These are phyloP conservation scores for Oropetium thomaeum DNA, from an alignment of 176 grass and related monocot genomes.

Conservation along the genomic window DNA sequence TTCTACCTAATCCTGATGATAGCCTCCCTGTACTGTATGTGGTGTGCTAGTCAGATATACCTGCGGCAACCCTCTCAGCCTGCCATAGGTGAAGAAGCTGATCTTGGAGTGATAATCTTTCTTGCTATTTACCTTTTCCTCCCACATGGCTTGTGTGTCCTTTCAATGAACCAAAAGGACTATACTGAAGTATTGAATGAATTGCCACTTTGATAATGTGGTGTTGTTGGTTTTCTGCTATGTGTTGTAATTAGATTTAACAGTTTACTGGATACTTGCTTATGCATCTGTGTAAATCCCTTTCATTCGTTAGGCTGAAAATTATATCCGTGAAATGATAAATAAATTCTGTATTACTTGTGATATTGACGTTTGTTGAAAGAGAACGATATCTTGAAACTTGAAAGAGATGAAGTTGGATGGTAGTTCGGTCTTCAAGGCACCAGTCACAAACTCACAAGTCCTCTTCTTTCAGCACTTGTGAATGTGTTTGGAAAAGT, in stretches of 20 bases:
- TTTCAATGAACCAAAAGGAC: conserved; percentile 77
- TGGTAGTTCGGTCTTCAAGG: background rate
- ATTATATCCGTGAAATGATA: conserved; percentile 18
- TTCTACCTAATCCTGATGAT: conserved; percentile 60
- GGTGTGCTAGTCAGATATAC: conserved; percentile 91
- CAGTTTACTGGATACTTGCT: conserved; percentile 3
- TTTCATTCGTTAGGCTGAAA: conserved; percentile 16
- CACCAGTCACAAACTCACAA: background rate
- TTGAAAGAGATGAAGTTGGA: background rate
- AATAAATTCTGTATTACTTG: conserved; percentile 1
- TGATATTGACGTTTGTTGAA: background rate
- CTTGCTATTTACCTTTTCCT: conserved; percentile 76
- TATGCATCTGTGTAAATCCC: conserved; percentile 3
- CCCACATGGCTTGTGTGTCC: conserved; percentile 65
- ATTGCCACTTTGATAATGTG: conserved; percentile 44
- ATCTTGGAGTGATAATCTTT: conserved; percentile 91
- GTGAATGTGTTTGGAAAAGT: background rate
- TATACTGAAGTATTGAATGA: conserved; percentile 43
- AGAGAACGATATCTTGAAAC: background rate
- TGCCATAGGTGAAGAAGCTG: conserved; percentile 92
- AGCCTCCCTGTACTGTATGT: conserved; percentile 69
- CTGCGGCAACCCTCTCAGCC: conserved; percentile 61
- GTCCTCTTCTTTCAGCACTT: background rate
- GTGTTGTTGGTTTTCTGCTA: conserved; percentile 7
- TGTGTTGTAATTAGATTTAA: conserved; percentile 39